phyloP scores from a whole-genome alignment of 2,329 filamentous ascomycete species.

The Penicillium sp. region DNA sequence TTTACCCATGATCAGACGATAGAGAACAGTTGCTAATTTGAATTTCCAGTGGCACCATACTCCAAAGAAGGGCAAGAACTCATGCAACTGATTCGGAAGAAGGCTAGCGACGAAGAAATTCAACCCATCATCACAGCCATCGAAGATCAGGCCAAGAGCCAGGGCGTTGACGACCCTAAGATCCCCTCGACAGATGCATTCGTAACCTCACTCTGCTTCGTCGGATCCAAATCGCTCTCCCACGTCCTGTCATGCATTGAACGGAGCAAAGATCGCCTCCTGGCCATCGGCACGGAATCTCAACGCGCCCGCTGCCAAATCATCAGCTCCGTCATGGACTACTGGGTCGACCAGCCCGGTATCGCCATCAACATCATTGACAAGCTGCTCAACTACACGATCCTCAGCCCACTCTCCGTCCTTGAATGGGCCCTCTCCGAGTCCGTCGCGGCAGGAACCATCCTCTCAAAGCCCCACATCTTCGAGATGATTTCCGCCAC shows the following conservation, averaged over 20 bases:
- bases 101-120: slow-evolving; percentile 83
- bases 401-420: slow-evolving; percentile 80
- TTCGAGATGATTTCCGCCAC: slow-evolving; percentile 91
- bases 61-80: slow-evolving; percentile 80
- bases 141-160: slow-evolving; percentile 70
- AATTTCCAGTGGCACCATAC: slow-evolving; percentile 67
- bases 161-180: slow-evolving; percentile 68
- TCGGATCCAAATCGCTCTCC: slow-evolving; percentile 92
- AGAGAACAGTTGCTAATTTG: slow-evolving; percentile 14
- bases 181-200: slow-evolving; percentile 90
- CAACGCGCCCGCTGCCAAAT: slow-evolving; percentile 80
- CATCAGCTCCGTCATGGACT: slow-evolving; percentile 82
- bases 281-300: slow-evolving; percentile 73
- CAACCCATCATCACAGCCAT: slow-evolving; percentile 76
- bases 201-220: slow-evolving; percentile 86
- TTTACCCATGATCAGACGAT: slow-evolving; percentile 17
- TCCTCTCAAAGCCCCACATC: slow-evolving; percentile 70
- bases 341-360: slow-evolving; percentile 91
- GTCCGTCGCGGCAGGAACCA: slow-evolving; percentile 60
- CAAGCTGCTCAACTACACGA: slow-evolving; percentile 96
- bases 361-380: slow-evolving; percentile 90
- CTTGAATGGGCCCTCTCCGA: slow-evolving; percentile 85
- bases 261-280: slow-evolving; percentile 82
- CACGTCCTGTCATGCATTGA: slow-evolving; percentile 96
- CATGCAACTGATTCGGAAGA: slow-evolving; percentile 73